A percentile compares a stretch with the other conserved stretches of the same genome.
Conservation (phyloP, 208 protist species). For the Vickermania spadyakhi region DNA sequence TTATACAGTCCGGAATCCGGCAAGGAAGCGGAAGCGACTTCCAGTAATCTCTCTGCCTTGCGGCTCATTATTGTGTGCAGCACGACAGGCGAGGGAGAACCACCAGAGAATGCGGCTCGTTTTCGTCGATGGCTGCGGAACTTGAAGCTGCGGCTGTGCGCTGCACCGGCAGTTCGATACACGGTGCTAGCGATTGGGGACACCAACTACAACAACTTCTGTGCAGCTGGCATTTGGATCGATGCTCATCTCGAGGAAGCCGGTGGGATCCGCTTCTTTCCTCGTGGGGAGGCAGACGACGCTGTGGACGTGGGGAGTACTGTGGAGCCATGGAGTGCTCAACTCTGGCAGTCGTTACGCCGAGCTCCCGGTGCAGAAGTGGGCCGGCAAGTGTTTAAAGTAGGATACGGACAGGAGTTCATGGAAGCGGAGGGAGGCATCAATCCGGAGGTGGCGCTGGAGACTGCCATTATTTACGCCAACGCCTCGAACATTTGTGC, state of each 20-base stretch:
- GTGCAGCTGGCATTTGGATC: constrained; percentile 38
- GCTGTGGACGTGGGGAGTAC: constrained; percentile 46
- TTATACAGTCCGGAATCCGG: constrained; percentile 4
- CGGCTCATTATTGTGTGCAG: constrained; percentile 58
- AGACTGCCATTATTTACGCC: constrained; percentile 38
- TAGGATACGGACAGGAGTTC: not conserved
- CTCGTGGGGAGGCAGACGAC: constrained; percentile 67
- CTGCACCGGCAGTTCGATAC: constrained; percentile 20
- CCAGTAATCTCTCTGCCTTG: constrained; percentile 3
- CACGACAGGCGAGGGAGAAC: constrained; percentile 69
- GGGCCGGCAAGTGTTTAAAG: not conserved
- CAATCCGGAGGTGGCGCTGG: constrained; percentile 24
- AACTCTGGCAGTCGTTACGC: constrained; percentile 24
- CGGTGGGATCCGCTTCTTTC: constrained; percentile 39
- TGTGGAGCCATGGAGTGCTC: constrained; percentile 55
- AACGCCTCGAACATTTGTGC: constrained; percentile 28
- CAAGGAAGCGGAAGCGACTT: not conserved
- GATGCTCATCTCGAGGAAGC: constrained; percentile 41
- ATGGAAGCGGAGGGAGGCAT: constrained; percentile 8
- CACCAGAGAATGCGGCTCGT: constrained; percentile 56
- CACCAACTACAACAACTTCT: constrained; percentile 78
- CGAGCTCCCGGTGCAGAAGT: not conserved
- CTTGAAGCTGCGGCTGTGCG: constrained; percentile 9
- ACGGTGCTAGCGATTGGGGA: constrained; percentile 63
- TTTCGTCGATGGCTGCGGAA: constrained; percentile 56